Base-by-base conservation (phyloP, 2,329 filamentous ascomycete genomes). In the Nemania bipapillata region DNA sequence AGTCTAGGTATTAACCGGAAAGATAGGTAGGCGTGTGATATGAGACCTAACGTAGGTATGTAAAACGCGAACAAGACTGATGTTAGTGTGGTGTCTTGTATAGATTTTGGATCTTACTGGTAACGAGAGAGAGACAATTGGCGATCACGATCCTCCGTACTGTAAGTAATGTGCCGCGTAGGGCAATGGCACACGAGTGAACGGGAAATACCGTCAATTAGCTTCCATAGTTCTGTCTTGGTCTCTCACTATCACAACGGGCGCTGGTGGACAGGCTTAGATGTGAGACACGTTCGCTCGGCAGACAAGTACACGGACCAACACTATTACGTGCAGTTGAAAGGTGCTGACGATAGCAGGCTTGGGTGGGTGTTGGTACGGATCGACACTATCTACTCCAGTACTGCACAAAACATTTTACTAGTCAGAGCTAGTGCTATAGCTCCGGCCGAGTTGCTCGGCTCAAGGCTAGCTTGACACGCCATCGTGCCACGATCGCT, bases 61-160 rank as follows among this genome's bases (percentile, higher is more conserved):
- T 40, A 40, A 15, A 40, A 40, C 37, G 11, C 37, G 37, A 12
- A 40, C 37, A 12, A 40, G 17, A 40, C 37, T 7, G 17, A n/a
- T n/a, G n/a, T n/a, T n/a, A n/a, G n/a, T n/a, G n/a, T n/a, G n/a
- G n/a, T n/a, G n/a, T 40, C 11, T 6, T 3, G 17, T 15, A 35
- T 3, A 12, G 37, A 40, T 40, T 40, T 3, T 40, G 3, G 37
- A 15, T 15, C 3, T 12, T 8, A 15, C 37, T 22, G 30, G 42
- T 20, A 20, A 53, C 9, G 56, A 52, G 40, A 32, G 50, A 61
- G 57, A 57, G 56, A n/a, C n/a, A n/a, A n/a, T 40, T 65, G 6
- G 17, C 50, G 5, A 40, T 59, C 24, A 15, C 3, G 40, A 24
- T 7, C 15, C n/a, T n/a, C n/a, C n/a, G n/a, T n/a, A n/a, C n/a